Evolutionary conservation across 352 stramenopile genomes (phyloP).

Genomic region (Phytophthora foliorum): DNA sequence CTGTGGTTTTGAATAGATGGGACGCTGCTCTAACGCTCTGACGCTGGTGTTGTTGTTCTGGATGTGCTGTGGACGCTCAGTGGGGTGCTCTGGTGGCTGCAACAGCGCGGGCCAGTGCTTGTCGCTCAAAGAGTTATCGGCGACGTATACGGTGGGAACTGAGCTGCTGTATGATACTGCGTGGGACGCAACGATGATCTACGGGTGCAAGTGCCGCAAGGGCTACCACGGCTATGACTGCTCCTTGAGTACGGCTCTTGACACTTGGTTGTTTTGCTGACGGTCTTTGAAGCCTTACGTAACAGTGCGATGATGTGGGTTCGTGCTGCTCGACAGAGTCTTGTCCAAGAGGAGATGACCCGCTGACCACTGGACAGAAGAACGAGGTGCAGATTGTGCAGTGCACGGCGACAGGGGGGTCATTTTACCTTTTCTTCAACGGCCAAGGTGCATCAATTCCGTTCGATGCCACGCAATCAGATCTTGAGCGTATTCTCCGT

Average conservation of each 20-base stretch:
- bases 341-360: slow-evolving; percentile 91
- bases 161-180: slow-evolving; percentile 60
- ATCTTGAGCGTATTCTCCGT: slow-evolving; percentile 67
- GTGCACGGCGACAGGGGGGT: slow-evolving; percentile 77
- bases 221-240: slow-evolving; percentile 89
- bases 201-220: slow-evolving; percentile 89
- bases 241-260: slow-evolving; percentile 54
- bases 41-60: not conserved
- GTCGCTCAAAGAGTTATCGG: slow-evolving; percentile 73
- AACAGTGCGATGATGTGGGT: not conserved
- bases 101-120: slow-evolving; percentile 63
- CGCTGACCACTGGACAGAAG: slow-evolving; percentile 81
- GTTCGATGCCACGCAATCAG: slow-evolving; percentile 54
- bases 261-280: not conserved
- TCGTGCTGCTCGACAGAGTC: slow-evolving; percentile 40
- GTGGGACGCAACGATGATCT: slow-evolving; percentile 86
- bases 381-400: slow-evolving; percentile 88
- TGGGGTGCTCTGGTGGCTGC: slow-evolving; percentile 60
- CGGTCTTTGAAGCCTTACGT: not conserved
- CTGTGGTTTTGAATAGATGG: not conserved
- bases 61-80: slow-evolving; percentile 27
- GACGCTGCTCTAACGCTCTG: not conserved
- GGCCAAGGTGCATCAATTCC: slow-evolving; percentile 61
- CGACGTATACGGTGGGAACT: slow-evolving; percentile 47
- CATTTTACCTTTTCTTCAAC: slow-evolving; percentile 77